A percentile compares a stretch with the other conserved stretches of the same genome.
Conservation (phyloP, 176 grass and related monocot species). For the Triticum dicoccoides region DNA sequence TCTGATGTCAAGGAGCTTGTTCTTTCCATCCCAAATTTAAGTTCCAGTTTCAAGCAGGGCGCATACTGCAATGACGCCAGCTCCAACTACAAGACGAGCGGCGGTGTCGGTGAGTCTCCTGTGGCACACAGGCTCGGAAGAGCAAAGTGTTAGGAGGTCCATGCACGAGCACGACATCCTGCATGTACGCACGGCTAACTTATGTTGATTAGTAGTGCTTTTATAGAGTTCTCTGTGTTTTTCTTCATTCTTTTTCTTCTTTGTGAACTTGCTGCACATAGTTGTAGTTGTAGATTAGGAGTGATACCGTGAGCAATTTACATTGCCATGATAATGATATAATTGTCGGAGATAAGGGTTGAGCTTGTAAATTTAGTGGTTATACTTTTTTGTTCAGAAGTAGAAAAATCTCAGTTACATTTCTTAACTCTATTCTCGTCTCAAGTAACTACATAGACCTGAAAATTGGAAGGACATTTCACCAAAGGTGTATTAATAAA, state of each 20-base stretch:
- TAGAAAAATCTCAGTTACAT: not conserved
- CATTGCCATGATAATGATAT: conserved; percentile 6
- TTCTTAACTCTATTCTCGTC: no score
- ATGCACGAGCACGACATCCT: no score
- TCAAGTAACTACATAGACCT: no score
- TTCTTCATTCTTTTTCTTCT: not conserved
- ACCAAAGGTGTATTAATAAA: no score
- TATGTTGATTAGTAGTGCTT: not conserved
- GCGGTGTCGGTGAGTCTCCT: not conserved
- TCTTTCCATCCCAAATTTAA: not conserved
- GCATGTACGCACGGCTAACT: not conserved
- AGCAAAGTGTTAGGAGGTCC: not conserved
- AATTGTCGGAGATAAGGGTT: not conserved
- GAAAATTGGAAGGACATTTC: no score
- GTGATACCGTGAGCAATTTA: not conserved
- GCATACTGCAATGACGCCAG: not conserved
- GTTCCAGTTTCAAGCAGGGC: not conserved
- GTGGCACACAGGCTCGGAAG: not conserved
- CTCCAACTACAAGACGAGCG: not conserved
- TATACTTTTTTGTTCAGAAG: not conserved
- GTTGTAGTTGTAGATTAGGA: not conserved
- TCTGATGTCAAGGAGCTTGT: not conserved
- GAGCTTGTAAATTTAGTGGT: not conserved
- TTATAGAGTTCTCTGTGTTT: not conserved
- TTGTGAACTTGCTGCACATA: not conserved